Base-by-base conservation (phyloP, 2,329 filamentous ascomycete genomes). In the Emergomyces orientalis region DNA sequence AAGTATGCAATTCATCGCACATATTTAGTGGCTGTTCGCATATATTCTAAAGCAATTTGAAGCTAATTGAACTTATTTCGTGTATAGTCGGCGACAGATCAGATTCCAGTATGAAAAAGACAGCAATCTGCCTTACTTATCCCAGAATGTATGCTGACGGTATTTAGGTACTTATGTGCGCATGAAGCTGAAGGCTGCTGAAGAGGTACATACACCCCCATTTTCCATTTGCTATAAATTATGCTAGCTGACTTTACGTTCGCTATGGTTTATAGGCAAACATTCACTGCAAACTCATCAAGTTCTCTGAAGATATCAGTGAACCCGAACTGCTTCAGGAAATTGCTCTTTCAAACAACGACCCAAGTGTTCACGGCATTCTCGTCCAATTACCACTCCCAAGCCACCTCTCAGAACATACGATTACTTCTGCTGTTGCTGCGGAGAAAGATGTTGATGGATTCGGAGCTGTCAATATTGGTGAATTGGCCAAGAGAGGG, bases 401-500 rank as follows among this genome's bases (percentile, higher is more conserved):
- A 22, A 86, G 86, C 70, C 89, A 95, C 75, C 87, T 99, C 71
- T 90, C 91, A 64, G 94, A 99, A 80, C 91, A 96, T 74, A 81
- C 84, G 51, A 82, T 99, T 72, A 99, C 94, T 39, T 96, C 91
- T 58, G 88, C 91, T 25, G 94, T 99, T 22, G 84, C 89, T 52
- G 89, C 93, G 71, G 89, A 94, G 77, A 99, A 99, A 79, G 94
- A 99, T 80, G 94, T 99, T 60, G 94, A 99, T 77, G 94, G 94
- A 60, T 99, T 99, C 73, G 93, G 94, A 63, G 88, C 91, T 63
- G 84, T 83, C 72, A 99, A 97, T 79, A 97, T 99, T 73, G 94
- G 94, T 67, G 93, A 97, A 80, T 84, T 99, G 69, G 92, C 94
- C 70, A 99, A 99, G 84, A 87, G 91, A 70, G 93, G 94, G 59